These are phyloP conservation scores for Trichomonas gallinae DNA, from an alignment of 208 protist species.

Conservation along the genomic window DNA sequence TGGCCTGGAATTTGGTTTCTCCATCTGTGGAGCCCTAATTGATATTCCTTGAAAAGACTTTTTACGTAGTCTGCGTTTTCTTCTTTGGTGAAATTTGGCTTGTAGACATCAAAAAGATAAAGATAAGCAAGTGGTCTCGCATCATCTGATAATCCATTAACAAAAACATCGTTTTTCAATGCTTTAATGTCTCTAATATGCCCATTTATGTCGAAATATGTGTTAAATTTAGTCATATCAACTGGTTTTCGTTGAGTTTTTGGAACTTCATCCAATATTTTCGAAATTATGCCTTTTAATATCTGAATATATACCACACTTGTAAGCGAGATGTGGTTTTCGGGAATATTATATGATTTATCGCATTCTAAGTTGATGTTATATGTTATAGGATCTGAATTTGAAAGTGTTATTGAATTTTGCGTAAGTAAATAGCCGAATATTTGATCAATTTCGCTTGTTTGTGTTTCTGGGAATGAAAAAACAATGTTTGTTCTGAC, in stretches of 20 bases:
- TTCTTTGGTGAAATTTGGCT: neutral
- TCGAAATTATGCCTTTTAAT: neutral
- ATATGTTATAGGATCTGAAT: neutral
- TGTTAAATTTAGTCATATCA: neutral
- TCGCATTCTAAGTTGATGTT: neutral
- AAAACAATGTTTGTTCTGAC: neutral
- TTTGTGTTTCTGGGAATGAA: neutral
- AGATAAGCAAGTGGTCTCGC: neutral
- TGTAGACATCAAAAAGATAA: neutral
- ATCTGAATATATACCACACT: neutral
- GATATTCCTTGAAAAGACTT: neutral
- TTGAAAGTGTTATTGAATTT: neutral
- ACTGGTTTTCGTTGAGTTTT: neutral
- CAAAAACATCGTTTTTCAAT: neutral
- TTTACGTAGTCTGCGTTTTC: neutral
- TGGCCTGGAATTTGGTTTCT: neutral
- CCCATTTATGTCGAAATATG: neutral
- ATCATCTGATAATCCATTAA: neutral
- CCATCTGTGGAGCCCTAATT: neutral
- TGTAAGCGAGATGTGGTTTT: neutral
- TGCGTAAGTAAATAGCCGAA: neutral
- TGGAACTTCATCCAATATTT: neutral
- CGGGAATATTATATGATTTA: neutral
- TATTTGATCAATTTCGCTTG: neutral
- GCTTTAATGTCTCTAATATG: neutral